These are phyloP conservation scores for Penicillium flavigenum DNA, from an alignment of 495 filamentous ascomycete species.

Conservation along the genomic window DNA sequence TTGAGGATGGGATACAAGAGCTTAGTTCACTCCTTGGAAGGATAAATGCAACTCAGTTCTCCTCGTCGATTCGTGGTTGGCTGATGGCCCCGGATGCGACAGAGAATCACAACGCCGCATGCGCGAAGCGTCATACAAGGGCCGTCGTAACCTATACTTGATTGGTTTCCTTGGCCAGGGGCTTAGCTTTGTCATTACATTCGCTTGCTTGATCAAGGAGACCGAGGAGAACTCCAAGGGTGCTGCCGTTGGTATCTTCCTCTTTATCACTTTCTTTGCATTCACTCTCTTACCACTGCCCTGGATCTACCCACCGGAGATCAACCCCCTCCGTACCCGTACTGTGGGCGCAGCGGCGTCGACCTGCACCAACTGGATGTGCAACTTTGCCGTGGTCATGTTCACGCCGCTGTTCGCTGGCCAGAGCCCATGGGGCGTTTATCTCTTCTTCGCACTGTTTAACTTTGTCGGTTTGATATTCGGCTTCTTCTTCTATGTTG, in stretches of 20 bases:
- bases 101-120: no score
- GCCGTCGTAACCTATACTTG: conserved; percentile 62
- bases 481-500: conserved; percentile 68
- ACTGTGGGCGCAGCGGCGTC: conserved; percentile 63
- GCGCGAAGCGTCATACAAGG: conserved; percentile 17
- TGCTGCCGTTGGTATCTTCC: conserved; percentile 67
- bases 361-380: conserved; percentile 68
- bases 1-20: no score
- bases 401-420: conserved; percentile 50
- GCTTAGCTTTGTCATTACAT: conserved; percentile 29
- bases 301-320: conserved; percentile 58
- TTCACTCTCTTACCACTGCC: conserved; percentile 58
- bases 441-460: conserved; percentile 65
- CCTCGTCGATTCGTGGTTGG: no score
- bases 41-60: no score
- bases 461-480: conserved; percentile 66
- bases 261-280: conserved; percentile 66
- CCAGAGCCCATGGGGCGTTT: conserved; percentile 33
- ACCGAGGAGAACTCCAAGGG: conserved; percentile 31
- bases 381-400: conserved; percentile 71
- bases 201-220: conserved; percentile 61
- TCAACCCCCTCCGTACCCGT: conserved; percentile 68
- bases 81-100: no score
- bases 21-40: no score
- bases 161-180: conserved; percentile 33